Percentiles rank a stretch among this genome's conserved stretches.
phyloP scores from a whole-genome alignment of 2,329 filamentous ascomycete genomes.

The Byssochlamys sp. region DNA sequence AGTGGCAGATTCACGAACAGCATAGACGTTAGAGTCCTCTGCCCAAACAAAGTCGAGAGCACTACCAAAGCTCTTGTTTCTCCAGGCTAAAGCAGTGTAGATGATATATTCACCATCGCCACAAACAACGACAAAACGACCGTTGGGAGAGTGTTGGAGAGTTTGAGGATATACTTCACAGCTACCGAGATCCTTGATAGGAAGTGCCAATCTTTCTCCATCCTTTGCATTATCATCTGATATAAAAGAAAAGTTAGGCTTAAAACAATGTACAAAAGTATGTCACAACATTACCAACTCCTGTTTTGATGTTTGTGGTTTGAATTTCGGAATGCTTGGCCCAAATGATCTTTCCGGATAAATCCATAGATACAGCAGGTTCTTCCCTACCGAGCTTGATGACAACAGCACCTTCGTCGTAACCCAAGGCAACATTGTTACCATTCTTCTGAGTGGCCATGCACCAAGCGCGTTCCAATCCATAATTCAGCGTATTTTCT shows the following conservation, averaged over 20 bases:
- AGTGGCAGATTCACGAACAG: constrained; percentile 85
- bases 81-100: constrained; percentile 89
- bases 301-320: constrained; percentile 89
- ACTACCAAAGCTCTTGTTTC: constrained; percentile 94
- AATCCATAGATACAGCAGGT: constrained; percentile 94
- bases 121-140: constrained; percentile 80
- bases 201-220: too few relatives aligned
- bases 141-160: constrained; percentile 89
- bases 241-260: too few relatives aligned
- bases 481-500: constrained; percentile 92
- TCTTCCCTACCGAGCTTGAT: constrained; percentile 96
- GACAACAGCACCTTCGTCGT: constrained; percentile 93
- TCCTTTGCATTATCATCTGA: too few relatives aligned
- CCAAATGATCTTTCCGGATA: constrained; percentile 91
- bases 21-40: constrained; percentile 96
- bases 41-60: constrained; percentile 96
- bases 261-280: too few relatives aligned
- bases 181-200: constrained; percentile 87
- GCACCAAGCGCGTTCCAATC: constrained; percentile 93
- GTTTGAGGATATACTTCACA: constrained; percentile 96
- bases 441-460: constrained; percentile 90
- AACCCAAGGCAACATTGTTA: constrained; percentile 88
- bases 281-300: too few relatives aligned
- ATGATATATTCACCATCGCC: constrained; percentile 98
- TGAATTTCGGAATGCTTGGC: constrained; percentile 90